phyloP scores from a whole-genome alignment of 2,329 filamentous ascomycete genomes.

The Keithomyces neogunnii region DNA sequence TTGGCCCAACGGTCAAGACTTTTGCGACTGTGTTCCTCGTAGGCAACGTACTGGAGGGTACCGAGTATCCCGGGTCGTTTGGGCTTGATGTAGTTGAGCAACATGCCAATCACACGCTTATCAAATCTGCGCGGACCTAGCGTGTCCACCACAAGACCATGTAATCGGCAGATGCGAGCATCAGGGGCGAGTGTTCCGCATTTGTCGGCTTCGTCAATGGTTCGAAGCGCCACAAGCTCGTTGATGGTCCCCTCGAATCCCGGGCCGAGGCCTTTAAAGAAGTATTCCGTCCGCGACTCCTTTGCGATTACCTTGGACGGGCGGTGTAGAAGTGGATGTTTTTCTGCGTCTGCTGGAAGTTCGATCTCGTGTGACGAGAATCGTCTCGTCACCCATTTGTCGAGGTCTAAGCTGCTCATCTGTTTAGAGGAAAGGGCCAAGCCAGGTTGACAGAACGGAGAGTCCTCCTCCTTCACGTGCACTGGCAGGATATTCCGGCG shows the following conservation, averaged over 20 bases:
- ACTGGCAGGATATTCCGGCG: not conserved
- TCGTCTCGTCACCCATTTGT: not conserved
- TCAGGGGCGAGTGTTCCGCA: not conserved
- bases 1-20: not conserved
- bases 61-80: not conserved
- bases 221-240: not conserved
- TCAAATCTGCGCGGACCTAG: not conserved
- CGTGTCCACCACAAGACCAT: not conserved
- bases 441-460: not conserved
- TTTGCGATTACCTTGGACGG: not conserved
- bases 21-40: not conserved
- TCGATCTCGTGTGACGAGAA: not conserved
- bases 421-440: not conserved
- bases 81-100: not conserved
- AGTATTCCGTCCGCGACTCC: not conserved
- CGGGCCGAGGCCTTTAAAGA: not conserved
- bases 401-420: not conserved
- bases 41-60: not conserved
- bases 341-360: not conserved
- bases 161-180: not conserved
- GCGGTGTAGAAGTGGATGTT: not conserved
- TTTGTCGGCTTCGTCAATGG: not conserved
- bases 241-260: not conserved
- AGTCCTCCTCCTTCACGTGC: not conserved
- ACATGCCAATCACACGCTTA: not conserved